Evolutionary conservation across 2,329 filamentous ascomycete genomes (phyloP).

Genomic region (Xylaria sp.): DNA sequence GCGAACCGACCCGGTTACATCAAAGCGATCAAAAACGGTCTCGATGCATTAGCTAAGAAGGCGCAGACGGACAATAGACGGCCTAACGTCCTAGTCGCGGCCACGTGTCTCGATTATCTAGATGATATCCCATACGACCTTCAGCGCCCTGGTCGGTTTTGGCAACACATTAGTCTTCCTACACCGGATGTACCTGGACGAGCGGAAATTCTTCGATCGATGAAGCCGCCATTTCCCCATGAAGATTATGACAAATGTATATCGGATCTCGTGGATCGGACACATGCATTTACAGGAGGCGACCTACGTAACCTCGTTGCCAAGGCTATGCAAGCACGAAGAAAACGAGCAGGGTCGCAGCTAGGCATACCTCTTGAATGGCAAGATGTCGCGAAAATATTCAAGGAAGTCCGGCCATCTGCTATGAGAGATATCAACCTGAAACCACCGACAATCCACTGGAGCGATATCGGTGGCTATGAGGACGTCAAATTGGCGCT

Average conservation of each 20-base stretch:
- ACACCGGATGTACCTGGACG: conserved; percentile 79
- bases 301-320: conserved; percentile 77
- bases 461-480: conserved; percentile 90
- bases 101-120: conserved; percentile 76
- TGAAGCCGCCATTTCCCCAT: conserved; percentile 60
- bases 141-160: conserved; percentile 72
- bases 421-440: conserved; percentile 91
- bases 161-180: conserved; percentile 75
- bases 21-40: conserved; percentile 62
- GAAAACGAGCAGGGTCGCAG: conserved; percentile 39
- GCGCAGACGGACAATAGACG: conserved; percentile 53
- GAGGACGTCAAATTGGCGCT: conserved; percentile 75
- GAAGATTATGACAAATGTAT: conserved; percentile 65
- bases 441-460: conserved; percentile 85
- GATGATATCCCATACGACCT: conserved; percentile 78
- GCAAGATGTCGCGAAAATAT: conserved; percentile 72
- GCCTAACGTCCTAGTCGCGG: conserved; percentile 76
- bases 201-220: conserved; percentile 76
- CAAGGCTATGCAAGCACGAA: conserved; percentile 54
- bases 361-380: conserved; percentile 44
- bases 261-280: conserved; percentile 73
- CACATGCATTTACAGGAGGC: conserved; percentile 86
- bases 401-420: conserved; percentile 78
- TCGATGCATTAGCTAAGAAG: conserved; percentile 64
- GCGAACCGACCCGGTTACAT: conserved; percentile 62